phyloP scores from a whole-genome alignment of 768 basidiomycete species.

The Pulveroboletus sp. region DNA sequence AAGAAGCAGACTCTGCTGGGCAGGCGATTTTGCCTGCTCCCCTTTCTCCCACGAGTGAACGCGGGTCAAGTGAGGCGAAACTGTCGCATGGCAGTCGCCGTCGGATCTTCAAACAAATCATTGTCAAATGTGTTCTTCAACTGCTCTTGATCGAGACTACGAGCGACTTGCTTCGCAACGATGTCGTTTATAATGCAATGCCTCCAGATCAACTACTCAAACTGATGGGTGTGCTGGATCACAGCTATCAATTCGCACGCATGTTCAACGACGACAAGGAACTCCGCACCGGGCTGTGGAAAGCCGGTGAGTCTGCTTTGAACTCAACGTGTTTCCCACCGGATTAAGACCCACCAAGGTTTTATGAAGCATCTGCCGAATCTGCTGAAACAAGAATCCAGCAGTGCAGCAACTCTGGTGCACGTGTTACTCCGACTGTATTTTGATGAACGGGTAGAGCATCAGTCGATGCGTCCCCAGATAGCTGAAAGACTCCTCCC shows the following conservation, averaged over 20 bases:
- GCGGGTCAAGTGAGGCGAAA: conserved; percentile 43
- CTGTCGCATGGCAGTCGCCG: conserved; percentile 69
- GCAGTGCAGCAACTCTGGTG: conserved; percentile 91
- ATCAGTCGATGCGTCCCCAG: conserved; percentile 77
- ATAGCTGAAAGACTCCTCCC: conserved; percentile 71
- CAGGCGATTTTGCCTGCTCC: conserved; percentile 82
- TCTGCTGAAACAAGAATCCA: conserved; percentile 96
- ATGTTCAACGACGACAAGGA: conserved; percentile 99
- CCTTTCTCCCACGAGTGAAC: conserved; percentile 69
- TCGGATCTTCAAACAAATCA: conserved; percentile 94
- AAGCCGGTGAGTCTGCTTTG: conserved; percentile 77
- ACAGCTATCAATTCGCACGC: conserved; percentile 96
- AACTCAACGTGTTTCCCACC: neutral
- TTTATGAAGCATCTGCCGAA: conserved; percentile 99
- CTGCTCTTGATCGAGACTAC: conserved; percentile 95
- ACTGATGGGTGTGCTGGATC: conserved; percentile 93
- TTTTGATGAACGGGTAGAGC: conserved; percentile 82
- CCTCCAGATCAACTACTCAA: conserved; percentile 91
- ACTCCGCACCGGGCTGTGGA: conserved; percentile 93
- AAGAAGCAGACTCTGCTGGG: conserved; percentile 49
- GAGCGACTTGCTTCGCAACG: conserved; percentile 89
- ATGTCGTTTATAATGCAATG: conserved; percentile 87
- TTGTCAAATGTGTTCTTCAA: conserved; percentile 98
- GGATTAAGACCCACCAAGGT: conserved; percentile 45
- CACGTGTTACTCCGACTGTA: conserved; percentile 93